Evolutionary conservation across 2,329 filamentous ascomycete species (phyloP), one percentile per base, ranked within the genome.

Genomic region (Ambrosiella beaveri): DNA sequence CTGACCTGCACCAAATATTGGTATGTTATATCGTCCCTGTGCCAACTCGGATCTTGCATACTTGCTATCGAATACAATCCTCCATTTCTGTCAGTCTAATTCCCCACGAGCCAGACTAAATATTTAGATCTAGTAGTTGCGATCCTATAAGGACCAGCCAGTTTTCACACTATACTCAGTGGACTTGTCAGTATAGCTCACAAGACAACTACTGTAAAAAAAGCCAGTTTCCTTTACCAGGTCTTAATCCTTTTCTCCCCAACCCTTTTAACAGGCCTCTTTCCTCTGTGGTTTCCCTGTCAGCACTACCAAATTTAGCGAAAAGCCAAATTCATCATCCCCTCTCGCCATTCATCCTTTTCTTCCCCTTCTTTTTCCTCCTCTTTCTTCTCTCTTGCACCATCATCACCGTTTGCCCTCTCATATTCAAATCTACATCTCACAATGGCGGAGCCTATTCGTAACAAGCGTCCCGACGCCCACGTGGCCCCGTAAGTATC

Each of bases 401-500:
- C 62, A 61, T 56, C 54, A 56, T 44, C 37, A 36, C 54, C 12
- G 40, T 50, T 39, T 39, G 63, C 61, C 61, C 60, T 64, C 62
- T 11, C 17, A 9, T 19, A 19, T 61, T 65, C 59, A 63, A 57
- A 57, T 63, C 27, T 27, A 59, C 59, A 58, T 63, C 15, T 61
- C 62, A 65, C 65, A 65, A 81, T 82, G 78, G 77, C 78, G 66
- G 78, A 82, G 69, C 78, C 79, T 63, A 82, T 82, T 68, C 78
- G 78, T 71, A 80, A 79, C 71, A 80, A 81, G 71, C 76, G 79
- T 65, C 71, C 75, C 61, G 78, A 81, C 65, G 68, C 74, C 66
- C 69, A 73, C 63, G 71, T 73, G 69, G 79, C 79, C 65, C 79
- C 79, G 79, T 82, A 72, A 72, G 79, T 78, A 39, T 60, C 53